Percentiles rank a stretch among this genome's conserved stretches.
phyloP scores from a whole-genome alignment of 345 rosid genomes.

The Stellera chamaejasme region DNA sequence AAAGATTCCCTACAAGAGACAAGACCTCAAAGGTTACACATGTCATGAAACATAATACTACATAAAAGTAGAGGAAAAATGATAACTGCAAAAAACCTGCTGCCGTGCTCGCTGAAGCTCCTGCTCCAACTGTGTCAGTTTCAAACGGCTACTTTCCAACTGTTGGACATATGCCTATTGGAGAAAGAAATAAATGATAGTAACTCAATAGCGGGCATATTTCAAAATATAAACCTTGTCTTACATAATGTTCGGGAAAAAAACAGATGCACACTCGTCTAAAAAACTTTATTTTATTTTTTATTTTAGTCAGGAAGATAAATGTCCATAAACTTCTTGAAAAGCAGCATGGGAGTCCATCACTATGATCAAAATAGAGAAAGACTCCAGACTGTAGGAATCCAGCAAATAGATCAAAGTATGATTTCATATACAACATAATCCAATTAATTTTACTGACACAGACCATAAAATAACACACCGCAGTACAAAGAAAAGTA shows the following conservation, averaged over 20 bases:
- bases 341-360: constrained; percentile 1
- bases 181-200: constrained; percentile 8
- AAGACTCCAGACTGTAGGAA: neutral
- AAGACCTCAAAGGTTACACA: neutral
- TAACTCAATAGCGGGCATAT: neutral
- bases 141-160: constrained; percentile 92
- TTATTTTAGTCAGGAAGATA: neutral
- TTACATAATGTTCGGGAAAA: no score
- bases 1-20: constrained; percentile 63
- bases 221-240: neutral
- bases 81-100: constrained; percentile 43
- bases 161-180: constrained; percentile 94
- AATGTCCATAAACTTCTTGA: neutral
- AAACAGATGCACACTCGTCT: neutral
- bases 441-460: no score
- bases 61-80: neutral
- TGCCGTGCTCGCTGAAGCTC: constrained; percentile 98
- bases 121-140: constrained; percentile 94
- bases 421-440: no score
- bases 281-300: no score
- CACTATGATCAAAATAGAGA: neutral
- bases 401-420: no score
- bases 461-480: no score
- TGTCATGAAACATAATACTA: neutral
- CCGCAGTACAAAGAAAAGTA: no score